Base-by-base conservation (phyloP, 23 red algal species). In the Agarophyton chilense region DNA sequence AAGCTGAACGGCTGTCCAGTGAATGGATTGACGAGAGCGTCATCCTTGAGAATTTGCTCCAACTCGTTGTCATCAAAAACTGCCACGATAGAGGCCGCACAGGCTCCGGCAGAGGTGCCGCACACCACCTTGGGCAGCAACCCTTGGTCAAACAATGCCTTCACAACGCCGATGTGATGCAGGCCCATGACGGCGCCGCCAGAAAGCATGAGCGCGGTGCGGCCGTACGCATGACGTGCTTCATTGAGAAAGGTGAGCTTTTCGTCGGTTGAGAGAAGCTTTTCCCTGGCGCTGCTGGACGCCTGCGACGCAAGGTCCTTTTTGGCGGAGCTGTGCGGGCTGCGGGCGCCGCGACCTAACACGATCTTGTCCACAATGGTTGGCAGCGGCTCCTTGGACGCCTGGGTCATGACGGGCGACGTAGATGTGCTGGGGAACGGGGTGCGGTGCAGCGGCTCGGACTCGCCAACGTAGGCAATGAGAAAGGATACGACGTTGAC, bases 181-280 rank as follows among this genome's bases (percentile, higher is more conserved):
- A 98, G 50, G 36, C 96, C 96, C 87, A 98, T 92, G 33, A 76
- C 74, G 14, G 88, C 87, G n/a, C 96, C 96, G 35, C 96, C 96
- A 5, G 92, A 95, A 60, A 98, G 81, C 94, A 98, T 81, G n/a
- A 98, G 70, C 26, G 96, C 96, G 31, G 96, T 95, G 21, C 93
- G 83, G 19, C 96, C 96, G 43, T 98, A 95, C 42, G 96, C 93
- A 80, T 98, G 96, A 18, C 96, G 96, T 25, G 90, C 81, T 62
- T 98, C 92, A 64, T 98, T 98, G 43, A 98, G 92, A 77, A 95
- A 93, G 0, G 67, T 82, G 18, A 98, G 84, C 61, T 82, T 90
- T 1, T 98, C 82, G 63, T 78, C 81, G 1, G 39, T 55, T 0
- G 88, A 87, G 0, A 93, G 50, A 28, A 76, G 44, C 49, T 86